Evolutionary conservation across 768 basidiomycete species (phyloP), one percentile per base, ranked within the genome.

Genomic region (Phylloporus sp.): DNA sequence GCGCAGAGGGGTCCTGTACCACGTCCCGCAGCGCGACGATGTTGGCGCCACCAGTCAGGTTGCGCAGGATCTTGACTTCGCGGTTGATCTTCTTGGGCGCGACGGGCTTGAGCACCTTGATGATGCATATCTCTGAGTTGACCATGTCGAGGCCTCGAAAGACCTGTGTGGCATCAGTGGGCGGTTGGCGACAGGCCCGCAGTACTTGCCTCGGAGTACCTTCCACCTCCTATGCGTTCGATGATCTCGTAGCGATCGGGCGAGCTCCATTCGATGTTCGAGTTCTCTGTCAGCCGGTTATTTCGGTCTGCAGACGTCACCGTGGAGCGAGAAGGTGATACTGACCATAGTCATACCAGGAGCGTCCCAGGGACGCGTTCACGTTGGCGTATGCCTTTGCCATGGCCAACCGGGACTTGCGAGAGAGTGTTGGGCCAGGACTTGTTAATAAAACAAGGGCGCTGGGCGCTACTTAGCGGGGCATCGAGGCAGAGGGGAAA

Each of bases 61-160:
- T 85, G 53, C 80, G 78, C 44, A 88, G 69, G 52, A 87, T 81
- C 72, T 87, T 86, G 69, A 88, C 82, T 67, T 88, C 86, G 27
- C 85, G 75, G 70, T 85, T 84, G 65, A 86, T 81, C 73, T 87
- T 87, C 76, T 79, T 67, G 74, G 61, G 51, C 34, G 70, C 83
- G 36, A 87, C 84, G 22, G 85, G 85, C 60, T 88, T 88, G 58
- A 87, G 72, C 5, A 87, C 84, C 64, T 88, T 88, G 71, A 88
- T 78, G 57, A 85, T 72, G 60, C 80, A 81, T 50, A 72, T 76
- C 53, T 80, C 78, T 29, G 71, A 70, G 57, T 75, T 79, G 55
- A 73, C 74, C 63, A 76, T 75, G 64, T 85, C 79, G 49, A 84
- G 65, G 40, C 80, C 82, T 56, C 79, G 78, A 62, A 85, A 85